A percentile compares a stretch with the other conserved stretches of the same genome.
Evolutionary conservation across 1,284 basidiomycete genomes (phyloP).

Genomic region (Irpex lacteus): DNA sequence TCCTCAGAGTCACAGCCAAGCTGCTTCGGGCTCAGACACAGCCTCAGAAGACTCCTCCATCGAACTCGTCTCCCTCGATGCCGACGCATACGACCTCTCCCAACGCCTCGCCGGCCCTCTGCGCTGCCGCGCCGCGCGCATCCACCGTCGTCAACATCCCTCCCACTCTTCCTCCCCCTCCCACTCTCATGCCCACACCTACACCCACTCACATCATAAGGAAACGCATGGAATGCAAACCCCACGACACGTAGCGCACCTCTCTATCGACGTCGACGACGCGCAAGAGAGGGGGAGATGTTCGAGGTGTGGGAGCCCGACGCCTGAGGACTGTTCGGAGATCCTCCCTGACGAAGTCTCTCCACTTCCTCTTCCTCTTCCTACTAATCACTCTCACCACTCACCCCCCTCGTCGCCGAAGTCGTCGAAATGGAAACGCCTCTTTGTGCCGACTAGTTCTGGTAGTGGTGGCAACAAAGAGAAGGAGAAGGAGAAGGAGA

Average conservation of each 20-base stretch:
- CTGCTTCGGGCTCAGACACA: background rate
- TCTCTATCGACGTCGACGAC: constrained; percentile 7
- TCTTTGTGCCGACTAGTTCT: constrained; percentile 6
- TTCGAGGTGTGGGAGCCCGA: background rate
- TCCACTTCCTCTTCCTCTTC: no score
- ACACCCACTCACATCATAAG: background rate
- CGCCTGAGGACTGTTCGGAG: constrained; percentile 9
- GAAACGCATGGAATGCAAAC: background rate
- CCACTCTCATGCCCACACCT: no score
- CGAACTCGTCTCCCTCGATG: constrained; percentile 25
- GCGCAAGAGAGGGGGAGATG: background rate
- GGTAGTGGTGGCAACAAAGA: no score
- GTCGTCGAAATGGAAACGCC: constrained; percentile 10
- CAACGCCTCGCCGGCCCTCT: constrained; percentile 25
- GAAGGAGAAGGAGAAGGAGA: no score
- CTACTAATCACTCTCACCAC: no score
- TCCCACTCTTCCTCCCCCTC: no score
- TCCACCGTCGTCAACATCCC: constrained; percentile 6
- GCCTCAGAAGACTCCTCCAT: constrained; percentile 15
- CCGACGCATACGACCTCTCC: constrained; percentile 31
- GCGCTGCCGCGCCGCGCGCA: constrained; percentile 11
- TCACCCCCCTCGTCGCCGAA: constrained; percentile 12
- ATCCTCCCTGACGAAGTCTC: no score
- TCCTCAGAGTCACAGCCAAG: background rate
- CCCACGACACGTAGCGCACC: constrained; percentile 8